These are phyloP conservation scores for Yarrowia deformans DNA, from an alignment of 805 yeast genomes.

Conservation along the genomic window DNA sequence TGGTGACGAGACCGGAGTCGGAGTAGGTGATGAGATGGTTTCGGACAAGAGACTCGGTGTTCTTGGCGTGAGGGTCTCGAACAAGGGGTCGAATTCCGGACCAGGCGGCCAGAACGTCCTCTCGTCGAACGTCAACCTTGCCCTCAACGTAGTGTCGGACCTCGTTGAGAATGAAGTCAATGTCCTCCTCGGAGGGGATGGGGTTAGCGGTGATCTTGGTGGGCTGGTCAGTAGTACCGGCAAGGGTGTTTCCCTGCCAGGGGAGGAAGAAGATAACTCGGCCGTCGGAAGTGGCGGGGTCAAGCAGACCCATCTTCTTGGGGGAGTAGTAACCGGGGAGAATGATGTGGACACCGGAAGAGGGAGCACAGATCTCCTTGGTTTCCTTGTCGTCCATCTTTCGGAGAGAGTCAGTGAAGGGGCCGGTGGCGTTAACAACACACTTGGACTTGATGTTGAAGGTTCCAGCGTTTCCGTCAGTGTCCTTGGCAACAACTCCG, in stretches of 20 bases:
- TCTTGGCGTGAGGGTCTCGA: conserved; percentile 64
- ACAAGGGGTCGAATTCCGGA: conserved; percentile 96
- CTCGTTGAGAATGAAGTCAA: conserved; percentile 84
- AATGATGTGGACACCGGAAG: conserved; percentile 91
- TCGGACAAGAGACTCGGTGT: conserved; percentile 90
- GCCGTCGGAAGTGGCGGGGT: conserved; percentile 92
- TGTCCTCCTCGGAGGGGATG: conserved; percentile 85
- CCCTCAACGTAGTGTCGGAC: conserved; percentile 79
- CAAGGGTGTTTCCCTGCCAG: conserved; percentile 96
- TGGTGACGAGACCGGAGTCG: conserved; percentile 79
- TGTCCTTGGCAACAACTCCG: conserved; percentile 80
- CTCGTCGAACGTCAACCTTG: conserved; percentile 85
- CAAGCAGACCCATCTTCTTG: conserved; percentile 82
- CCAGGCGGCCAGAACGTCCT: conserved; percentile 95
- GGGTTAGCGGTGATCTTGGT: conserved; percentile 59
- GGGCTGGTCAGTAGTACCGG: conserved; percentile 96
- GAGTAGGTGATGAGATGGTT: conserved; percentile 81
- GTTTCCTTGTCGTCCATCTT: conserved; percentile 75
- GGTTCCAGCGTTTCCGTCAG: conserved; percentile 52
- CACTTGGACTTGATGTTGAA: conserved; percentile 76
- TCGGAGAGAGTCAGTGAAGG: conserved; percentile 82
- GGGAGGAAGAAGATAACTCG: conserved; percentile 97
- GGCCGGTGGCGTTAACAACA: conserved; percentile 93
- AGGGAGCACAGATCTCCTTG: conserved; percentile 87
- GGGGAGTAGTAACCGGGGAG: conserved; percentile 94